Evolutionary conservation across 352 stramenopile genomes (phyloP), one percentile per base, ranked within the genome.

Genomic region (Phytophthora kernoviae): DNA sequence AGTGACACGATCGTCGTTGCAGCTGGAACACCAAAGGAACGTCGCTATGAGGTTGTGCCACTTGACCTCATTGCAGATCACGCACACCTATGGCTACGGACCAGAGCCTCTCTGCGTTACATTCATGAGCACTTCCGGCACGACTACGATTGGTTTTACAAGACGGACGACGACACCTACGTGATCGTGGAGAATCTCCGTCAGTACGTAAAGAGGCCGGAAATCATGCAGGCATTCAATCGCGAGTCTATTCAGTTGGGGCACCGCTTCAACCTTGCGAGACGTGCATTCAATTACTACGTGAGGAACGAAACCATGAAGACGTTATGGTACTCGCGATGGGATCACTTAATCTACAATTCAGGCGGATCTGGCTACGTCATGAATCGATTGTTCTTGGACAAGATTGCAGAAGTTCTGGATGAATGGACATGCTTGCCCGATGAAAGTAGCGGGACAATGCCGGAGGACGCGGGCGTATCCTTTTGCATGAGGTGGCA

Each of bases 71-170:
- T 76, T 20, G 77, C 81, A 2, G 81, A 91, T 55, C 80, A 93
- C 68, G 80, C 81, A 36, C 81, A 93, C 49, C 43, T 93, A 15
- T 91, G 81, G 81, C 72, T 87, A 32, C 87, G 88, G 54, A 79
- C 85, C 53, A 88, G 87, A 69, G 75, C 67, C 21, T 84, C 68
- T 36, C 62, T 93, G 11, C 53, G 70, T 17, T 91, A 91, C 62
- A 52, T 90, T 14, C 75, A 90, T 58, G 49, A 77, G 21, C 54
- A 75, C 49, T 91, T 86, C 37, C 84, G 81, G 1, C 70, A 91
- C 50, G 81, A 84, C 40, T 93, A 79, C 50, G 84, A 93, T 67
- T 93, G 84, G 84, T 90, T 93, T 60, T 93, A 91, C 71, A 93
- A 93, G 59, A 73, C 77, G 3, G 84, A 93, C 56, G 84, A 93